A percentile compares a stretch with the other conserved stretches of the same genome.
phyloP scores from a whole-genome alignment of 2,329 filamentous ascomycete species.

The Stagonosporopsis rhizophila region DNA sequence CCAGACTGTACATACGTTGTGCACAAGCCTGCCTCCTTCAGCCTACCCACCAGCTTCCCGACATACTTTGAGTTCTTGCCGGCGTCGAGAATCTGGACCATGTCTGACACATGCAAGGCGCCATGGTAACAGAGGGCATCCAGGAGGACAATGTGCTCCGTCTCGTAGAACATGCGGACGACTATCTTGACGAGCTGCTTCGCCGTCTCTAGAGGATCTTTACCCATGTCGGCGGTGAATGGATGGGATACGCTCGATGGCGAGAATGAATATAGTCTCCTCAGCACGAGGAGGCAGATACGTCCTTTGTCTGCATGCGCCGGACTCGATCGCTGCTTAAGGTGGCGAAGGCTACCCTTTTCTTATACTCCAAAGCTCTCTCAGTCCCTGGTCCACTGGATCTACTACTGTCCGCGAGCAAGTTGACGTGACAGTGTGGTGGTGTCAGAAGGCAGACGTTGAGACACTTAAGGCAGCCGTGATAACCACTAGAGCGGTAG shows the following conservation, averaged over 20 bases:
- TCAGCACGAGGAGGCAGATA: conserved; percentile 9
- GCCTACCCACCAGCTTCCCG: conserved; percentile 83
- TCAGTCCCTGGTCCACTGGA: conserved; percentile 10
- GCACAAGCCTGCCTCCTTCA: conserved; percentile 86
- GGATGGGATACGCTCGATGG: not conserved
- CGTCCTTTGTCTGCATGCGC: conserved; percentile 19
- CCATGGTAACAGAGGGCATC: conserved; percentile 80
- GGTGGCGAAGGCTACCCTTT: conserved; percentile 7
- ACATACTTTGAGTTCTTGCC: conserved; percentile 91
- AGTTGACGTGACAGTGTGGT: conserved; percentile 24
- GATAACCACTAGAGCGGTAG: conserved; percentile 21
- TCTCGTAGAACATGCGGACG: conserved; percentile 84
- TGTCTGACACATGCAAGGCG: conserved; percentile 84
- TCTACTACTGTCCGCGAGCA: conserved; percentile 21
- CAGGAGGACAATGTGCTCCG: conserved; percentile 80
- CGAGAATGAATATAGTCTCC: conserved; percentile 2
- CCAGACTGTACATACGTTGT: conserved; percentile 66
- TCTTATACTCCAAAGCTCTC: not conserved
- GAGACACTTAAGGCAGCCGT: conserved; percentile 17
- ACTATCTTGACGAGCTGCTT: conserved; percentile 86
- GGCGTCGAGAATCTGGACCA: conserved; percentile 75
- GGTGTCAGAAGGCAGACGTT: conserved; percentile 13
- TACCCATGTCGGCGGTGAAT: conserved; percentile 33
- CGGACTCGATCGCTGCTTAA: conserved; percentile 6
- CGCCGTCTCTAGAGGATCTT: conserved; percentile 67